Percentiles rank a stretch among this genome's conserved stretches.
Evolutionary conservation across 208 protist species (phyloP).

Genomic region (Angomonas ambiguus): DNA sequence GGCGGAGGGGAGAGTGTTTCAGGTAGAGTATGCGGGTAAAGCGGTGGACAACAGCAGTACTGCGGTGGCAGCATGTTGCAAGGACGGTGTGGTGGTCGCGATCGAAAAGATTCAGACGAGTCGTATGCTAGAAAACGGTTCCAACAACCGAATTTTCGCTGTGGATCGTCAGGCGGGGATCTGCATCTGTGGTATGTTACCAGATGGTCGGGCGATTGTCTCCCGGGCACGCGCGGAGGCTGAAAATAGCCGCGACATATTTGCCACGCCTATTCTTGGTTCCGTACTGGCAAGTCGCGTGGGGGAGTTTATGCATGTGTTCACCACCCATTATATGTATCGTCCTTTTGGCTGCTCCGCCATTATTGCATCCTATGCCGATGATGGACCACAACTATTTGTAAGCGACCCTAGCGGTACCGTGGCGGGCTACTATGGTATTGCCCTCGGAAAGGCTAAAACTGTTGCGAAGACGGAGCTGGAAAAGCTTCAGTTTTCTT

Average conservation of each 20-base stretch:
- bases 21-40: constrained; percentile 99
- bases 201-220: constrained; percentile 95
- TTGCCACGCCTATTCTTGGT: constrained; percentile 90
- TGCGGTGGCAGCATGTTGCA: constrained; percentile 94
- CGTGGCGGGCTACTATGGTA: constrained; percentile 93
- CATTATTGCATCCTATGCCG: constrained; percentile 93
- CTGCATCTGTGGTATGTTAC: constrained; percentile 93
- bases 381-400: constrained; percentile 95
- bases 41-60: constrained; percentile 99
- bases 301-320: constrained; percentile 93
- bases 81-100: constrained; percentile 98
- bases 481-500: constrained; percentile 96
- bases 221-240: constrained; percentile 91
- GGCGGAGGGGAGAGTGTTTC: constrained; percentile 98
- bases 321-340: constrained; percentile 93
- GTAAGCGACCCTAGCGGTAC: constrained; percentile 96
- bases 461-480: constrained; percentile 97
- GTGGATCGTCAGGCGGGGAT: constrained; percentile 93
- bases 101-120: constrained; percentile 97
- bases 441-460: constrained; percentile 97
- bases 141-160: constrained; percentile 94
- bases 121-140: constrained; percentile 94
- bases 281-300: constrained; percentile 88
- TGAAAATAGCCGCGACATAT: constrained; percentile 90
- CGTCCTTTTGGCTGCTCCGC: constrained; percentile 96